Evolutionary conservation across 2,329 filamentous ascomycete genomes (phyloP).

Genomic region (Neonectria sp.): DNA sequence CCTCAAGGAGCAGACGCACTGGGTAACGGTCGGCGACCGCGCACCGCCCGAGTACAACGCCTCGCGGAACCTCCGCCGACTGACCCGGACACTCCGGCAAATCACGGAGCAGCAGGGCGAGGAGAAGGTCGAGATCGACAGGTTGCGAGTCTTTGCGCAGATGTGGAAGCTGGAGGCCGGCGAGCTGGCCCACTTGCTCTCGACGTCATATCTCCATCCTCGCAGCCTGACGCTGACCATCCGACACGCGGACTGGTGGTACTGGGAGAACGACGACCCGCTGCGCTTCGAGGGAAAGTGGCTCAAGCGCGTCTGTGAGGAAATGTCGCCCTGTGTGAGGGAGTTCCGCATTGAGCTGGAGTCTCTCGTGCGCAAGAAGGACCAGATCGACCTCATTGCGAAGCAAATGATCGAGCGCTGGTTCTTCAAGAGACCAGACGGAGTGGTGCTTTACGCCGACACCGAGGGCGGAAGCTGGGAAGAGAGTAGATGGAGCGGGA

Average conservation of each 20-base stretch:
- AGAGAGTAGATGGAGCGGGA: slow-evolving; percentile 60
- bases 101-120: slow-evolving; percentile 42
- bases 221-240: slow-evolving; percentile 60
- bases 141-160: slow-evolving; percentile 60
- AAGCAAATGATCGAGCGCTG: slow-evolving; percentile 39
- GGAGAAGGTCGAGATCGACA: slow-evolving; percentile 46
- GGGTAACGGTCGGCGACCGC: slow-evolving; percentile 50
- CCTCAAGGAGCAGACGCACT: slow-evolving; percentile 57
- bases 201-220: slow-evolving; percentile 50
- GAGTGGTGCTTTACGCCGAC: slow-evolving; percentile 49
- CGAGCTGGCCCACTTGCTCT: slow-evolving; percentile 46
- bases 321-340: slow-evolving; percentile 52
- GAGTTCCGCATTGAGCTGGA: slow-evolving; percentile 64
- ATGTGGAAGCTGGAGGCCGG: slow-evolving; percentile 56
- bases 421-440: slow-evolving; percentile 51
- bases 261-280: slow-evolving; percentile 56
- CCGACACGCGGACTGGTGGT: slow-evolving; percentile 66
- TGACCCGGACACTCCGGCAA: slow-evolving; percentile 29
- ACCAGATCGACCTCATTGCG: slow-evolving; percentile 62
- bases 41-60: slow-evolving; percentile 47
- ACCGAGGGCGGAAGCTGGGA: slow-evolving; percentile 40
- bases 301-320: slow-evolving; percentile 47
- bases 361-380: slow-evolving; percentile 60
- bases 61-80: background rate
- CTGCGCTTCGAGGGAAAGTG: slow-evolving; percentile 56